Base-by-base conservation (phyloP, 164 flowering plant genomes). In the Paratinospora sagittata region DNA sequence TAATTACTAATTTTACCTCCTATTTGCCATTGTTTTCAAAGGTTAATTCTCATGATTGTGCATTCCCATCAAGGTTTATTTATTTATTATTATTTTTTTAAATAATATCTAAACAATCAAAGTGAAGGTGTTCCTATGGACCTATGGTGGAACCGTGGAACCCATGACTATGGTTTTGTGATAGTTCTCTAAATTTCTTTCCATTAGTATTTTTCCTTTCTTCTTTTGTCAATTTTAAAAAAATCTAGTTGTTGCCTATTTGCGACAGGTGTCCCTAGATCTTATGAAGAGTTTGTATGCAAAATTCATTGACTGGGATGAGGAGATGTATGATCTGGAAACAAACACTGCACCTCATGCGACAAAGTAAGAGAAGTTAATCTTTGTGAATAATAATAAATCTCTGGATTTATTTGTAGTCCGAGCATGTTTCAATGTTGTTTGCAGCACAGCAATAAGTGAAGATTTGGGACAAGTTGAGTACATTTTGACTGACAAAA, bases 381-480 rank as follows among this genome's bases (percentile, higher is more conserved):
- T 26, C 34, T 24, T 17, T 63, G 33, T 55, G 34, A 33, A 63
- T 27, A 57, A 43, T 45, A n/a, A 57, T 36, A n/a, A 52, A 68
- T 61, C 74, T 68, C 27, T 72, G 55, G 23, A 77, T 66, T 67
- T 61, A 23, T 11, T 55, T 73, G 68, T 76, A 36, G 68, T 41
- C 47, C 74, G 78, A 70, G 37, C 67, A 47, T 77, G 26, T 75
- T 55, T 77, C 80, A n/a, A 81, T 78, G 37, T 68, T 30, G 73
- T 73, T 81, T 90, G 82, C 97, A 96, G 99, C 87, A 93, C 98
- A 79, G 99, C 98, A 77, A 96, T 96, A 71, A 96, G 99, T 77
- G 98, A 96, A 83, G 99, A 96, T 75, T 80, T 96, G 81, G 99
- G 98, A 72, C 99, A 96, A 83, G 98, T 93, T 77, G 99, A 96